Percentiles rank a stretch among this genome's conserved stretches.
phyloP scores from a whole-genome alignment of 2,329 filamentous ascomycete species.

The Sarocladium oryzae region DNA sequence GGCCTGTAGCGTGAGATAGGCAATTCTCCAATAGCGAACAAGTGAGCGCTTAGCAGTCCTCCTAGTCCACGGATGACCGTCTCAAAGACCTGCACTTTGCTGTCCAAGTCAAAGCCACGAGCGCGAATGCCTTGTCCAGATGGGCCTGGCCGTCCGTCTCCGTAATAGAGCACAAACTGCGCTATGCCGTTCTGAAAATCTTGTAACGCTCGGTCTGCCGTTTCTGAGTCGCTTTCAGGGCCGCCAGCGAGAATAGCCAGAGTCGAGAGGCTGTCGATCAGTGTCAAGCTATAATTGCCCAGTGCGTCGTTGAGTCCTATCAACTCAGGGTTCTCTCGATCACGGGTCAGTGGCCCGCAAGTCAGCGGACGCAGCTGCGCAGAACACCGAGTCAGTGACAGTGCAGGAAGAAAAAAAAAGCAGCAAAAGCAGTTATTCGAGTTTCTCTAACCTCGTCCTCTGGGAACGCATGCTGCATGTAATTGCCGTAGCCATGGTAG shows the following conservation, averaged over 20 bases:
- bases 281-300: constrained; percentile 91
- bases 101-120: constrained; percentile 87
- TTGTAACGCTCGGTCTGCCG: constrained; percentile 44
- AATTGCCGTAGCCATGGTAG: constrained; percentile 94
- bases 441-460: constrained; percentile 67
- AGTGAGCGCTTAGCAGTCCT: constrained; percentile 82
- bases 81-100: constrained; percentile 98
- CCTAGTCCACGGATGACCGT: constrained; percentile 92
- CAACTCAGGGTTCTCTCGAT: constrained; percentile 70
- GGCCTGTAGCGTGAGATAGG: constrained; percentile 76
- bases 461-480: constrained; percentile 89
- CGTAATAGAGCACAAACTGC: constrained; percentile 74
- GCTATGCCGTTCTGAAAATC: constrained; percentile 78
- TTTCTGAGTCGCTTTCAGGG: constrained; percentile 35
- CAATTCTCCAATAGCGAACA: constrained; percentile 86
- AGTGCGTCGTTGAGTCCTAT: constrained; percentile 91
- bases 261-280: constrained; percentile 92
- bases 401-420: too few relatives aligned
- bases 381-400: constrained; percentile 14
- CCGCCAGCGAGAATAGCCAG: constrained; percentile 85
- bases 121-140: constrained; percentile 65
- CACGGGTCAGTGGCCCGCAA: constrained; percentile 77
- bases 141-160: constrained; percentile 68
- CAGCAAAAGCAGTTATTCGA: too few relatives aligned
- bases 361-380: constrained; percentile 74